Base-by-base conservation (phyloP, 768 basidiomycete genomes). In the Psilocybe sp. region DNA sequence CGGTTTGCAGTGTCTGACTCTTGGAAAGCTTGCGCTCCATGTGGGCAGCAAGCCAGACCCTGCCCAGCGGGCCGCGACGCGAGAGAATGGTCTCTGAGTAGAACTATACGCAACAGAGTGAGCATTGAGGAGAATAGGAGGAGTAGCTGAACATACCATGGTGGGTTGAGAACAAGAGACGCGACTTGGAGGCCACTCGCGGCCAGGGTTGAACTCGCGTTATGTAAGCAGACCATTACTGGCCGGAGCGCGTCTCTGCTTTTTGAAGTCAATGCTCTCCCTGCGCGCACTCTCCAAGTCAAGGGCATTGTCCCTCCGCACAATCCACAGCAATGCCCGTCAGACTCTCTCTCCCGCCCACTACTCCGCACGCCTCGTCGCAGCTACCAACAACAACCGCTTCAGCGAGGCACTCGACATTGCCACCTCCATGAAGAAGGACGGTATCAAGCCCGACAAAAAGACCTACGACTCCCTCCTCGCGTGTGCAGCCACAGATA, bases 21-120 rank as follows among this genome's bases (percentile, higher is more conserved):
- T 98, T 99, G 59, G 91, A 93, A 61, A 99, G 84, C 74, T 98
- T 98, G 62, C 92, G 84, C 70, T 98, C 94, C 85, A 96, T 94
- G 77, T 98, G 96, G 1, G 97, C 96, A 37, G 96, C 95, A 47
- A 99, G 87, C 97, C 97, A 99, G 76, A 99, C 93, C 73, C 87
- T 92, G 33, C 93, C 96, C 35, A 99, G 76, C 3, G 96, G 92
- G 39, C 96, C 95, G 49, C 92, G 87, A 60, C 93, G 87, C 40
- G 92, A 92, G 57, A 97, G 79, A 68, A 98, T 92, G 33, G 92
- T 86, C 65, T 97, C 93, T 44, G 92, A 93, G 65, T 92, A 95
- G 68, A 94, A 94, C 91, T 91, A 33, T 16, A 44, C 40, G 19
- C n/a, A 18, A 28, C 16, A 39, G n/a, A 12, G 34, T 50, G 14